These are phyloP conservation scores for Carex scoparia DNA, from an alignment of 176 grass and related monocot genomes.

Conservation along the genomic window DNA sequence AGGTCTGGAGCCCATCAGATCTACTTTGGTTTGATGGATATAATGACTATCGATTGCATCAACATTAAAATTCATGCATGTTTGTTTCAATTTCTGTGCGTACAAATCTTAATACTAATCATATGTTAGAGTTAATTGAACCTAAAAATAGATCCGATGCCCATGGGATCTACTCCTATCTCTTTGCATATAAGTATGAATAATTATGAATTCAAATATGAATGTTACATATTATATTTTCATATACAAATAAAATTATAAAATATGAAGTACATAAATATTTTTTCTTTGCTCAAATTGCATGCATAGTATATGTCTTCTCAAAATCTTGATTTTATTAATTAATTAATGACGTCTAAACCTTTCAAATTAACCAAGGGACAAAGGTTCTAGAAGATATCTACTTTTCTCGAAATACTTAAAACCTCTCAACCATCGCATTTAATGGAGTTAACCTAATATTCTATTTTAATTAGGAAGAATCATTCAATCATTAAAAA, in stretches of 20 bases:
- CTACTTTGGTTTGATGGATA: too few relatives aligned
- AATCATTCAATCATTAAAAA: neutral
- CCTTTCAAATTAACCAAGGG: slow-evolving; percentile 11
- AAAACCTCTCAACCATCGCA: neutral
- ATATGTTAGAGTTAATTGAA: too few relatives aligned
- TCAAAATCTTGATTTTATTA: neutral
- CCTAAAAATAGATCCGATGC: too few relatives aligned
- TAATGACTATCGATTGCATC: too few relatives aligned
- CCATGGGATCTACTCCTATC: too few relatives aligned
- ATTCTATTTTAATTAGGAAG: neutral
- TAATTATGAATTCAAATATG: too few relatives aligned
- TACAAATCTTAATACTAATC: too few relatives aligned
- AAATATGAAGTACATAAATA: neutral
- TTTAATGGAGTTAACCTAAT: neutral
- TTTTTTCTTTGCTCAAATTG: neutral
- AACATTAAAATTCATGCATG: too few relatives aligned
- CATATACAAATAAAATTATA: neutral
- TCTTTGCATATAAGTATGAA: too few relatives aligned
- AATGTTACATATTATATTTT: neutral
- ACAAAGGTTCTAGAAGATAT: neutral
- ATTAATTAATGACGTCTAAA: neutral
- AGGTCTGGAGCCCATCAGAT: too few relatives aligned
- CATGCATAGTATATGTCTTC: neutral
- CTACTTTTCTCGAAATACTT: neutral
- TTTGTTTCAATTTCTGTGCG: too few relatives aligned